Evolutionary conservation across 768 basidiomycete genomes (phyloP).

Genomic region (Tricholoma bakamatsutake): DNA sequence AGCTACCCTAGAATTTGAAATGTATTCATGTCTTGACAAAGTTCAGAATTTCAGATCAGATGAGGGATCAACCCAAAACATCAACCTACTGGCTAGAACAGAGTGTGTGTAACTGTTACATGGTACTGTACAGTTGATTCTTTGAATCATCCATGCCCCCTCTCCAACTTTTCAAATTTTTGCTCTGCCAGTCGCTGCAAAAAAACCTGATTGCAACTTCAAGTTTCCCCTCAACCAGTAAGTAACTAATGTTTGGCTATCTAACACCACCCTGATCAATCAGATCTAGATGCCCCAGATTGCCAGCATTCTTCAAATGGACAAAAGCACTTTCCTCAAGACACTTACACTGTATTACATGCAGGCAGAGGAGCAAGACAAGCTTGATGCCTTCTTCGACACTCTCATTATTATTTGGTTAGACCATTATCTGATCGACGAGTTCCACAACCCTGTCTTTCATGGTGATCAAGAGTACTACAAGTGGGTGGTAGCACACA

Average conservation of each 20-base stretch:
- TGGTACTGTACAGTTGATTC: slow-evolving; percentile 1
- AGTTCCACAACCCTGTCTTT: background rate
- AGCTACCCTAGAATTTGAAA: background rate
- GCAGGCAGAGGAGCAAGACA: background rate
- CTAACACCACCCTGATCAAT: background rate
- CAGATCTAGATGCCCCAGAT: background rate
- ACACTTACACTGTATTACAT: background rate
- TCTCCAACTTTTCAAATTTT: background rate
- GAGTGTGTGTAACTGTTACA: background rate
- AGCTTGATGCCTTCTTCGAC: background rate
- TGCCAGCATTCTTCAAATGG: background rate
- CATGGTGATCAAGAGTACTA: background rate
- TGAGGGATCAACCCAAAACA: background rate
- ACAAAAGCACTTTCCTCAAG: background rate
- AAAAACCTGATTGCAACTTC: background rate
- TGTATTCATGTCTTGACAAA: background rate
- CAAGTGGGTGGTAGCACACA: background rate
- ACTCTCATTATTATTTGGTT: background rate
- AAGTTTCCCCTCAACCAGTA: background rate
- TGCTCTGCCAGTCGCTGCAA: background rate
- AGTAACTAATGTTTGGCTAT: background rate
- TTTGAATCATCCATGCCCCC: background rate
- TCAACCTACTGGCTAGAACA: background rate
- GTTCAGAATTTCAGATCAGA: background rate
- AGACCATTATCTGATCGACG: background rate